A percentile compares a stretch with the other conserved stretches of the same genome.
These are phyloP conservation scores for Sporodiniella umbellata DNA, from an alignment of 371 early-diverging fungal species.

Conservation along the genomic window DNA sequence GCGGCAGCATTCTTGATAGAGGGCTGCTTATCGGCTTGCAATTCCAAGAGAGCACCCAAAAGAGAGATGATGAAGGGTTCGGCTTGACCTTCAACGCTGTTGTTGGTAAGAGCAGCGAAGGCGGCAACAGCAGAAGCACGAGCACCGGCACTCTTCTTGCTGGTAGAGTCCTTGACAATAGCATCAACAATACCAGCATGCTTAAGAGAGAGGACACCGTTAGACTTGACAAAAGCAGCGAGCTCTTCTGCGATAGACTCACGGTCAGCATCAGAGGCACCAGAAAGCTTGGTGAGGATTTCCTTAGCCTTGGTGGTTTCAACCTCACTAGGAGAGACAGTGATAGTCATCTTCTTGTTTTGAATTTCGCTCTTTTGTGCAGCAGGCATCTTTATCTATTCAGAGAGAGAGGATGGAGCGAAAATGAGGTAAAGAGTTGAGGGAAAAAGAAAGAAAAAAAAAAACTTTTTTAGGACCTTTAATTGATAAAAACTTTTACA, in stretches of 20 bases:
- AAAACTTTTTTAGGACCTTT: constrained; percentile 1
- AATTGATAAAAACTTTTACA: background rate
- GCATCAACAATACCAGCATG: constrained; percentile 50
- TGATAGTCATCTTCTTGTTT: constrained; percentile 36
- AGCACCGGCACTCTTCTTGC: constrained; percentile 66
- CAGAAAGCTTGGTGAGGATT: constrained; percentile 44
- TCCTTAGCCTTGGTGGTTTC: constrained; percentile 43
- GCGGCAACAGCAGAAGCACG: constrained; percentile 67
- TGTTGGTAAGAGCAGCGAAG: constrained; percentile 54
- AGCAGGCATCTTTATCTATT: constrained; percentile 2
- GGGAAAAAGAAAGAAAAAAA: background rate
- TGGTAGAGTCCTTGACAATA: constrained; percentile 51
- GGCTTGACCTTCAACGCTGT: constrained; percentile 38
- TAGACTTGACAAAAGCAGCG: constrained; percentile 45
- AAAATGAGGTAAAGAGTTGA: background rate
- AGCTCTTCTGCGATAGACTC: constrained; percentile 52
- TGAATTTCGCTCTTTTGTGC: constrained; percentile 34
- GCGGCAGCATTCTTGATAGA: constrained; percentile 62
- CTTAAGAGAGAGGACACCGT: constrained; percentile 57
- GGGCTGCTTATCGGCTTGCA: constrained; percentile 66
- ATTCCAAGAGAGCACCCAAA: constrained; percentile 55
- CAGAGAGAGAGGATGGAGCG: constrained; percentile 1
- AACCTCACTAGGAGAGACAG: constrained; percentile 29
- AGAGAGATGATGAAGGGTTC: constrained; percentile 64
- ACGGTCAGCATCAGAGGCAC: constrained; percentile 57